Percentiles rank a stretch among this genome's conserved stretches.
Conservation (phyloP, 495 filamentous ascomycete species). For the Xylaria grammica region DNA sequence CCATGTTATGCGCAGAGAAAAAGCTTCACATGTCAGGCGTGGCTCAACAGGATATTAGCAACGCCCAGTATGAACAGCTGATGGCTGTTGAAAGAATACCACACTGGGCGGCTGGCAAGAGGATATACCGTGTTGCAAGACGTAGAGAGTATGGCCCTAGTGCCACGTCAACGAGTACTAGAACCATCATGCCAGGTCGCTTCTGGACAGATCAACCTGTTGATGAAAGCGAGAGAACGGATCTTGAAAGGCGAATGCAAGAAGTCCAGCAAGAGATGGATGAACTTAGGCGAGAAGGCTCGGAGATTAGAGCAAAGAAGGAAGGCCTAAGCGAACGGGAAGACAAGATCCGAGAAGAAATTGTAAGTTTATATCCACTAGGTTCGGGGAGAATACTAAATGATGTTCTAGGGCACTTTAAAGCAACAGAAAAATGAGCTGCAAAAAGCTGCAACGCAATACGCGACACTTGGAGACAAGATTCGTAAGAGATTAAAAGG, state of each 20-base stretch:
- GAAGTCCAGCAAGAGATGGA: constrained; percentile 39
- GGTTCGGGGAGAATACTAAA: constrained; percentile 29
- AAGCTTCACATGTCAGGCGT: constrained; percentile 71
- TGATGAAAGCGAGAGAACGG: constrained; percentile 63
- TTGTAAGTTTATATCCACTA: constrained; percentile 36
- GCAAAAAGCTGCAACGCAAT: constrained; percentile 68
- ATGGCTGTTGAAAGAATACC: constrained; percentile 51
- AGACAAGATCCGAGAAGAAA: constrained; percentile 24
- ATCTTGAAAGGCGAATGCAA: constrained; percentile 46
- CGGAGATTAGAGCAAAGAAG: constrained; percentile 31
- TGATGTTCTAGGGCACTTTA: constrained; percentile 36
- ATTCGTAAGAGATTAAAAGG: constrained; percentile 57
- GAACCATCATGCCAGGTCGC: constrained; percentile 56
- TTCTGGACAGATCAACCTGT: constrained; percentile 82
- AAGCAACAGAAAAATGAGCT: constrained; percentile 48
- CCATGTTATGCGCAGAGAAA: constrained; percentile 78
- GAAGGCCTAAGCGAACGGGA: constrained; percentile 13
- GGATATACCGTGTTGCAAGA: constrained; percentile 62
- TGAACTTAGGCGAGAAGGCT: constrained; percentile 46
- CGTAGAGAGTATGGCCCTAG: constrained; percentile 75
- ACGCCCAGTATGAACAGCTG: constrained; percentile 66
- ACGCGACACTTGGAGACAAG: constrained; percentile 69
- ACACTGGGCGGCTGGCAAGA: constrained; percentile 67
- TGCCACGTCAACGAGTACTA: constrained; percentile 69
- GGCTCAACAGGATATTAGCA: constrained; percentile 62